These are phyloP conservation scores for Striga asiatica DNA, from an alignment of 257 asterid genomes.

Conservation along the genomic window DNA sequence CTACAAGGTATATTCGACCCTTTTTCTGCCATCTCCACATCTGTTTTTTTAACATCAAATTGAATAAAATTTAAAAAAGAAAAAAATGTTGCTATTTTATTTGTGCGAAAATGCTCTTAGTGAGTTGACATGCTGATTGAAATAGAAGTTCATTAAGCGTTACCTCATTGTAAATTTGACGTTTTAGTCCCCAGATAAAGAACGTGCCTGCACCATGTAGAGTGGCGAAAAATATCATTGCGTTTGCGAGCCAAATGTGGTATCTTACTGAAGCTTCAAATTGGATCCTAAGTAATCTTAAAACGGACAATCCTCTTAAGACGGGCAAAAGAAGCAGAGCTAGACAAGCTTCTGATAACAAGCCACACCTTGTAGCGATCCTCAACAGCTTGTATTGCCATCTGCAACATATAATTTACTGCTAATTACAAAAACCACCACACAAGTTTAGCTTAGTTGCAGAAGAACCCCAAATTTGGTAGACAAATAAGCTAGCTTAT, in stretches of 20 bases:
- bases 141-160: too few relatives aligned
- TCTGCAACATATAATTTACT: conserved; percentile 26
- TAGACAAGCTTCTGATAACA: conserved; percentile 75
- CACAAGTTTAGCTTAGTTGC: not conserved
- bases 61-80: not conserved
- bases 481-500: too few relatives aligned
- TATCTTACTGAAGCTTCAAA: conserved; percentile 77
- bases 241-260: conserved; percentile 68
- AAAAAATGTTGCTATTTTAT: not conserved
- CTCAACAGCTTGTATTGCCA: conserved; percentile 63
- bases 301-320: conserved; percentile 60
- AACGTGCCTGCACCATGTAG: conserved; percentile 65
- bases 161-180: conserved; percentile 67
- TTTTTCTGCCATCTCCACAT: conserved; percentile 85
- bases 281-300: conserved; percentile 51
- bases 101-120: not conserved
- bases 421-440: not conserved
- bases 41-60: conserved; percentile 21
- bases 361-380: conserved; percentile 64
- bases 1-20: conserved; percentile 78
- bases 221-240: conserved; percentile 54
- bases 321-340: conserved; percentile 79
- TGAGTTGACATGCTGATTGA: too few relatives aligned
- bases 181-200: conserved; percentile 63
- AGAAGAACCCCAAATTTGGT: not conserved